These are phyloP conservation scores for Blastocystis sp. DNA, from an alignment of 352 stramenopile genomes.

Conservation along the genomic window DNA sequence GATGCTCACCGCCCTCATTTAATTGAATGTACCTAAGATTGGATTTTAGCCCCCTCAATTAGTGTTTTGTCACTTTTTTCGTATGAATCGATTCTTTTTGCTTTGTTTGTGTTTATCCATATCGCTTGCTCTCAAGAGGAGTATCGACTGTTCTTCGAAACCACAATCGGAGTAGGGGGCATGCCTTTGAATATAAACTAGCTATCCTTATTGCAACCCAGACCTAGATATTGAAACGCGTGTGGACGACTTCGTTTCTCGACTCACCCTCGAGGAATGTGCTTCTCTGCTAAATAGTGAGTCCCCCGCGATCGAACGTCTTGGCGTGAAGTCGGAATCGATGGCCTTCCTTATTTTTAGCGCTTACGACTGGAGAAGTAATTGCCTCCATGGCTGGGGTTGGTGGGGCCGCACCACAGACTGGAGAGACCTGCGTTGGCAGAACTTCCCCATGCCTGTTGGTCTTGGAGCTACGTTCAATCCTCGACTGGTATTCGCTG, in stretches of 20 bases:
- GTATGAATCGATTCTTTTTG: not conserved
- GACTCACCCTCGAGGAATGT: slow-evolving; percentile 3
- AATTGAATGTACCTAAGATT: not conserved
- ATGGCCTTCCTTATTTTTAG: not conserved
- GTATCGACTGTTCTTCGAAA: not conserved
- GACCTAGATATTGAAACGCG: not conserved
- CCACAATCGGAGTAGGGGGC: not conserved
- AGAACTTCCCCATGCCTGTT: not conserved
- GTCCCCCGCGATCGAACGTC: not conserved
- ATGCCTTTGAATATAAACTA: not conserved
- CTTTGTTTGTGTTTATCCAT: not conserved
- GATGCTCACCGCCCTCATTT: slow-evolving; percentile 44
- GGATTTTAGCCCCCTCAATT: not conserved
- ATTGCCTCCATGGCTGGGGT: slow-evolving; percentile 13
- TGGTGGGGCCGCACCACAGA: not conserved
- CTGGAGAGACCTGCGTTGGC: not conserved
- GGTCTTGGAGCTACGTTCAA: not conserved
- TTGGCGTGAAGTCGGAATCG: not conserved
- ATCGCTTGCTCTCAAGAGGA: not conserved
- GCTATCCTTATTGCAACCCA: slow-evolving; percentile 1
- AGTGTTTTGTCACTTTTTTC: not conserved
- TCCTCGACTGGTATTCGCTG: not conserved
- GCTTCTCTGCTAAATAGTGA: not conserved
- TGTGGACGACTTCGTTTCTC: slow-evolving; percentile 16
- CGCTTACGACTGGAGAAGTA: not conserved